Evolutionary conservation across 179 eudicot genomes (phyloP), one percentile per base, ranked within the genome.

Genomic region (Pouteria campechiana): DNA sequence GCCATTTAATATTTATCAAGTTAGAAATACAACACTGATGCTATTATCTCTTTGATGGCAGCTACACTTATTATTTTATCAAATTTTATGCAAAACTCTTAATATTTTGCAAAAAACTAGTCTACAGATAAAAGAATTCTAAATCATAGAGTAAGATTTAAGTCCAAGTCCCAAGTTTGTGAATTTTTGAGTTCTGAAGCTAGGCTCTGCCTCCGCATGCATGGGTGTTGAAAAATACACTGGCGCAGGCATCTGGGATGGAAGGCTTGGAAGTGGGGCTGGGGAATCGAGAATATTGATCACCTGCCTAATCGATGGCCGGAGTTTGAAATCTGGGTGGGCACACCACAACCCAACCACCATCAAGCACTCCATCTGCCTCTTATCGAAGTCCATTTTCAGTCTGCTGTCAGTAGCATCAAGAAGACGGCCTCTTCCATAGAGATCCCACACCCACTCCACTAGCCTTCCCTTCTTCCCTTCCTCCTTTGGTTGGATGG

Each of bases 301-400:
- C n/a, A 40, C 67, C 35, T 61, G 50, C 44, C 44, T 41, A 11
- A 61, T 54, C 5, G 60, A 46, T 12, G 67, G 67, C n/a, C 60
- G 37, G 3, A 23, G 33, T 0, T 24, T 34, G 7, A 18, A 9
- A 30, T 53, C 67, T 10, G 60, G 55, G 17, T 53, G 55, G 16
- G 45, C 55, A 12, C 60, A 61, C 60, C 60, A 61, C 6, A 53
- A 40, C 25, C 67, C 60, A 1, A 54, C 50, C 15, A 42, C 5
- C 35, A 47, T 44, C 58, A 60, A 46, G 2, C 48, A 22, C 27
- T 46, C 40, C 41, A 60, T 22, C n/a, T 56, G 31, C 34, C 14
- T 2, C 47, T 7, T 34, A 31, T 47, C 27, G 17, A 47, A 46
- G 7, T 46, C 41, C 9, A 20, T 10, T n/a, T 22, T 3, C 4